Base-by-base conservation (phyloP, 148 eudicot species). In the Vaccinium darrowii region DNA sequence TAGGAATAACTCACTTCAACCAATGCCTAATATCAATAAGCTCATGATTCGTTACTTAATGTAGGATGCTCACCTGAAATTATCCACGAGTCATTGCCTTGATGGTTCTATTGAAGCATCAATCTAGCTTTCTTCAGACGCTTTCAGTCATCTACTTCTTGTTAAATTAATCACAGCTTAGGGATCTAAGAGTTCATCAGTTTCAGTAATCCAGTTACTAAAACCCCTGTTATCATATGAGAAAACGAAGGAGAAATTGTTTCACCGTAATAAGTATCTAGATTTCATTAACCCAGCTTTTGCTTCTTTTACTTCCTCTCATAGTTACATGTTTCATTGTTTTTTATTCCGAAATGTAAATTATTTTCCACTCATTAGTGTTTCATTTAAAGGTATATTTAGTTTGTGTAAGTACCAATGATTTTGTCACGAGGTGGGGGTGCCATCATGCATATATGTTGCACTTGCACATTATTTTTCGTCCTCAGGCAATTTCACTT, bases 101-200 rank as follows among this genome's bases (percentile, higher is more conserved):
- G 33, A 5, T 33, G 7, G 16, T 11, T 11, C 15, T 14, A 3
- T 15, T 33, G 14, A 73, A 73, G 19, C 7, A 30, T 73, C 74
- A 39, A 73, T 30, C 50, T 36, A 73, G 21, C 49, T 73, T 1
- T 8, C 30, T 16, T 36, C 50, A 73, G 74, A 27, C 9, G 7
- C 49, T 36, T 33, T 36, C 49, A 73, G 30, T 23, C 73, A 67
- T 67, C 73, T 67, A 25, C 25, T 69, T 36, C 76, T 36, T 15
- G 51, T 47, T 74, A 74, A 74, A 19, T 4, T 13, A 74, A 74
- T 74, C 18, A 74, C 78, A 74, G 78, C 78, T 74, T 19, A 43
- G 78, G 78, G 43, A 74, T 43, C 23, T 8, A 39, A 74, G 3
- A 33, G 76, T 74, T 5, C 8, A 39, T 18, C 52, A 74, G 52